Percentiles rank a stretch among this genome's conserved stretches.
Conservation (phyloP, 2,329 filamentous ascomycete genomes). For the Alternaria sp. region DNA sequence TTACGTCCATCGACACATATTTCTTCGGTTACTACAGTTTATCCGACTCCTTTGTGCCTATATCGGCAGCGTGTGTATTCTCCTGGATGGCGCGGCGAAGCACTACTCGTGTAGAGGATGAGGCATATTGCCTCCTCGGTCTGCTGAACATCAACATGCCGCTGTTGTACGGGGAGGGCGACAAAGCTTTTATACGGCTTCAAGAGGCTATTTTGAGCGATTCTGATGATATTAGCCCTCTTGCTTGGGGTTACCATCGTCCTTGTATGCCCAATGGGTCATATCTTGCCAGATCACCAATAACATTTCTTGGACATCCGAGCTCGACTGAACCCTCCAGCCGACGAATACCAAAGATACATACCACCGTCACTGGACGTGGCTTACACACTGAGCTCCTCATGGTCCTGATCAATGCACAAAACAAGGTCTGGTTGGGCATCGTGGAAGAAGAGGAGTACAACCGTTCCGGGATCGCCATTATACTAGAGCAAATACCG, state of each 20-base stretch:
- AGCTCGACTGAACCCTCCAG: too few relatives aligned
- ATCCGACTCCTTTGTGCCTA: too few relatives aligned
- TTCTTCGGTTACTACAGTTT: too few relatives aligned
- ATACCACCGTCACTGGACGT: neutral
- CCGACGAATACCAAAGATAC: too few relatives aligned
- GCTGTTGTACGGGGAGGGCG: neutral
- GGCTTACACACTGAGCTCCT: neutral
- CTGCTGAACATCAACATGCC: neutral
- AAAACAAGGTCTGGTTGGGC: neutral
- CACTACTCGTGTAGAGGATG: neutral
- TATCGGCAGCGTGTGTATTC: neutral
- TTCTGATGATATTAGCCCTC: neutral
- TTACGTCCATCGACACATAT: neutral
- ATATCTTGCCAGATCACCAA: neutral
- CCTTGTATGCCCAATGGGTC: fast-evolving
- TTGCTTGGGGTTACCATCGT: neutral
- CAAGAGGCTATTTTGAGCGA: neutral
- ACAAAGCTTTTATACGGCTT: neutral
- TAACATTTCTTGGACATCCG: neutral
- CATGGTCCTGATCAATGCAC: neutral
- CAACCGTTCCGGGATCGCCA: neutral
- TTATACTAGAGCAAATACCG: too few relatives aligned
- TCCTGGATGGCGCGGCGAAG: neutral
- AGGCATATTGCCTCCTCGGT: neutral
- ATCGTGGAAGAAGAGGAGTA: neutral